These are phyloP conservation scores for Centrapalus pauciflorus DNA, from an alignment of 129 eudicot genomes.

Conservation along the genomic window DNA sequence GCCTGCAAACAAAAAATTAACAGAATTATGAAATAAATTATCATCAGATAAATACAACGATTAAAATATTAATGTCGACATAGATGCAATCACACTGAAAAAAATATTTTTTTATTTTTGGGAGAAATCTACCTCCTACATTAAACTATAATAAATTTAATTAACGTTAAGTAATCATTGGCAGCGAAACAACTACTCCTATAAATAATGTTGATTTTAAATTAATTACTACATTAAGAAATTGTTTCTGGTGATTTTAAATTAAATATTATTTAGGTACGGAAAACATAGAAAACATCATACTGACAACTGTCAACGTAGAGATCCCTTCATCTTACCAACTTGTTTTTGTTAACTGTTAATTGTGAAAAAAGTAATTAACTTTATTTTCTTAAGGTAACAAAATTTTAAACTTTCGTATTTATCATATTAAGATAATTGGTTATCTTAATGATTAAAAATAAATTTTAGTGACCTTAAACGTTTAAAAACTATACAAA, in stretches of 20 bases:
- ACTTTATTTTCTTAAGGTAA: too few species aligned
- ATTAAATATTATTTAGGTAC: background rate
- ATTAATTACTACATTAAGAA: too few species aligned
- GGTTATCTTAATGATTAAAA: too few species aligned
- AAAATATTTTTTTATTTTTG: background rate
- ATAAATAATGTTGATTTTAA: too few species aligned
- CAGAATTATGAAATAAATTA: too few species aligned
- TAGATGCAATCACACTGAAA: constrained; percentile 20
- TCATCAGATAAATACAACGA: background rate
- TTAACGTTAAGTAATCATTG: background rate
- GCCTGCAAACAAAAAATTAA: too few species aligned
- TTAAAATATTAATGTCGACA: background rate
- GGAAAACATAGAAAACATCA: constrained; percentile 14
- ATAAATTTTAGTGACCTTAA: too few species aligned
- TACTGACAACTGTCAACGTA: constrained; percentile 20
- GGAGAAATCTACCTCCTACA: constrained; percentile 7
- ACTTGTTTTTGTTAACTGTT: too few species aligned
- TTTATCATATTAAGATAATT: too few species aligned
- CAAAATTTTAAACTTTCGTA: too few species aligned
- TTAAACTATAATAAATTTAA: constrained; percentile 2
- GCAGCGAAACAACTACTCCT: constrained; percentile 18
- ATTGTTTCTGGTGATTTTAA: constrained; percentile 5
- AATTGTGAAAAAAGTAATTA: too few species aligned
- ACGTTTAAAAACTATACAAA: too few species aligned
- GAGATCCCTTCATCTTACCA: constrained; percentile 13